A percentile compares a stretch with the other conserved stretches of the same genome.
Conservation (phyloP, 192 early-diverging fungal genomes). For the Physocladia obscura region DNA sequence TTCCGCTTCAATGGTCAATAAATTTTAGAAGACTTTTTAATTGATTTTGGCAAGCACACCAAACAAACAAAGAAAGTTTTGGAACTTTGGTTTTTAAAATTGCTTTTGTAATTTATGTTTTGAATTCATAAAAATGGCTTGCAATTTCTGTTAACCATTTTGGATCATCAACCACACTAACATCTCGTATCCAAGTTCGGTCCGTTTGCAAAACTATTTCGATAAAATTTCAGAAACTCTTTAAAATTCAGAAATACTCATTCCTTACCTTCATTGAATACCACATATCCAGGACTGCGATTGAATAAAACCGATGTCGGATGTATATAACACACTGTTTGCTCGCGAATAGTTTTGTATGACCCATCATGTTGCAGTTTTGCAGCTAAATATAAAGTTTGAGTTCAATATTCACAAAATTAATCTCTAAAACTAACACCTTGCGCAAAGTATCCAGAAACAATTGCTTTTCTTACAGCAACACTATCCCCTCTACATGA, state of each 20-base stretch:
- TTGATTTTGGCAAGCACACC: no score
- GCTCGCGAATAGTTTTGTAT: conserved; percentile 65
- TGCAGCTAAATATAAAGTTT: conserved; percentile 44
- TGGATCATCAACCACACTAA: conserved; percentile 48
- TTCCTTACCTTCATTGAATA: conserved; percentile 53
- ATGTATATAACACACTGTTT: conserved; percentile 53
- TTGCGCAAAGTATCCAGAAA: conserved; percentile 74
- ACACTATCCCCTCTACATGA: conserved; percentile 43
- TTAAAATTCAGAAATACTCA: background rate
- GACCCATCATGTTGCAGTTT: conserved; percentile 65
- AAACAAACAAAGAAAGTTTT: no score
- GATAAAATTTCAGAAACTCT: background rate
- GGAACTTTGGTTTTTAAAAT: no score
- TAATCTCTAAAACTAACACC: background rate
- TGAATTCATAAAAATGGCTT: conserved; percentile 44
- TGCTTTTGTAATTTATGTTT: background rate
- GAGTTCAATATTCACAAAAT: background rate
- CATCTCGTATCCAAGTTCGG: conserved; percentile 44
- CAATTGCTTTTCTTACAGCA: conserved; percentile 67
- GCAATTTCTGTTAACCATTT: conserved; percentile 54
- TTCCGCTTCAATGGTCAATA: no score
- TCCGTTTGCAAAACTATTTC: conserved; percentile 48
- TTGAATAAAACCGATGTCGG: conserved; percentile 48
- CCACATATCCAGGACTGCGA: conserved; percentile 50
- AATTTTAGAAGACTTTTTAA: no score